Percentiles rank a stretch among this genome's conserved stretches.
These are phyloP conservation scores for Phytophthora brassicae DNA, from an alignment of 352 stramenopile genomes.

Conservation along the genomic window DNA sequence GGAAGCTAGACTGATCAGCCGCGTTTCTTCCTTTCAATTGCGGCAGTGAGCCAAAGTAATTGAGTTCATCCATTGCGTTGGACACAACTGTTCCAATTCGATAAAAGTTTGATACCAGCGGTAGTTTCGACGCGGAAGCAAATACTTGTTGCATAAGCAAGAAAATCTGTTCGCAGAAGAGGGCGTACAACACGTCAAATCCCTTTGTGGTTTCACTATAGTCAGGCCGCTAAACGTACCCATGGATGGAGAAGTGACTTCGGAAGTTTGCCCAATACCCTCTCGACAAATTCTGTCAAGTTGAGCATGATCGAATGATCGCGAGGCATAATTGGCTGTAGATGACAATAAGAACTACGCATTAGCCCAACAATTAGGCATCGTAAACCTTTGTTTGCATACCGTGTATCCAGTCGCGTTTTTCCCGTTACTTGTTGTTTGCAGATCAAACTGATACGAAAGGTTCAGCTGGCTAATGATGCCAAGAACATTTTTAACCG, in stretches of 20 bases:
- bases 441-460: conserved; percentile 65
- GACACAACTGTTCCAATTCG: conserved; percentile 52
- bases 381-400: neutral
- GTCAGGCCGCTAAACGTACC: conserved; percentile 37
- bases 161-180: conserved; percentile 29
- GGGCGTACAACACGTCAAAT: conserved; percentile 2
- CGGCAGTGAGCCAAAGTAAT: conserved; percentile 25
- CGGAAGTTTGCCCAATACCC: conserved; percentile 42
- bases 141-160: conserved; percentile 41
- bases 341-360: neutral
- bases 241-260: conserved; percentile 36
- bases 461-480: conserved; percentile 66
- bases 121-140: conserved; percentile 27
- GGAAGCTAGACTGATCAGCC: conserved; percentile 8
- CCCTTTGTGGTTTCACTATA: neutral
- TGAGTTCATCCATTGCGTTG: conserved; percentile 25
- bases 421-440: conserved; percentile 37
- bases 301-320: conserved; percentile 86
- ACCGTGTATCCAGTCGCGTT: conserved; percentile 61
- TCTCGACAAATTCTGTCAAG: conserved; percentile 72
- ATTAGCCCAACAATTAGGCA: neutral
- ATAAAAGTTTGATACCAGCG: conserved; percentile 67
- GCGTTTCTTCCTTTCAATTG: neutral
- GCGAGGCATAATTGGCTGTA: conserved; percentile 57
- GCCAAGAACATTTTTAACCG: conserved; percentile 44